Evolutionary conservation across 176 grass and related monocot genomes (phyloP).

Genomic region (Triticum monococcum): DNA sequence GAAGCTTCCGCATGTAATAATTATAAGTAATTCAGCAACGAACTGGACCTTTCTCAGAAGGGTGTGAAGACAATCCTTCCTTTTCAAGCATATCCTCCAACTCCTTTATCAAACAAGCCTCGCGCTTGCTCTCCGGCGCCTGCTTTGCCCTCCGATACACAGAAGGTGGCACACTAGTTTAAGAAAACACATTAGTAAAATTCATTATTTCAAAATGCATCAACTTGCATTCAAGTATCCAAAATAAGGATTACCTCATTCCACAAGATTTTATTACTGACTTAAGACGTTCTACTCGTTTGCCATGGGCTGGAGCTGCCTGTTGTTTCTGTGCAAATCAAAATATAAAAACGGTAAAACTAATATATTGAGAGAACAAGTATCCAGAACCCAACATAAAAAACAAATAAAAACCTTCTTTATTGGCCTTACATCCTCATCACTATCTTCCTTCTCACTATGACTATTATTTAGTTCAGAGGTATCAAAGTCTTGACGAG

Average conservation of each 20-base stretch:
- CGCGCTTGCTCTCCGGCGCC: slow-evolving; percentile 80
- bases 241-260: slow-evolving; percentile 52
- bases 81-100: slow-evolving; percentile 87
- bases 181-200: slow-evolving; percentile 37
- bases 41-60: slow-evolving; percentile 89
- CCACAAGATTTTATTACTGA: slow-evolving; percentile 98
- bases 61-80: slow-evolving; percentile 84
- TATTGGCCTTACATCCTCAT: slow-evolving; percentile 54
- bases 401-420: slow-evolving; percentile 48
- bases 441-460: slow-evolving; percentile 52
- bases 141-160: slow-evolving; percentile 91
- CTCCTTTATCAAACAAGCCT: slow-evolving; percentile 75
- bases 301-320: slow-evolving; percentile 61
- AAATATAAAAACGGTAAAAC: slow-evolving; percentile 27
- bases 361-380: slow-evolving; percentile 10
- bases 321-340: slow-evolving; percentile 65
- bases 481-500: slow-evolving; percentile 46
- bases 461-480: slow-evolving; percentile 57
- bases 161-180: slow-evolving; percentile 66
- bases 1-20: background rate
- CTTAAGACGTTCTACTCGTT: slow-evolving; percentile 76
- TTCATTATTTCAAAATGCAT: slow-evolving; percentile 12
- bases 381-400: slow-evolving; percentile 8
- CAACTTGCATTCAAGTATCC: slow-evolving; percentile 15
- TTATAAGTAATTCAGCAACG: slow-evolving; percentile 16